Base-by-base conservation (phyloP, 345 rosid genomes). In the Pistacia vera region DNA sequence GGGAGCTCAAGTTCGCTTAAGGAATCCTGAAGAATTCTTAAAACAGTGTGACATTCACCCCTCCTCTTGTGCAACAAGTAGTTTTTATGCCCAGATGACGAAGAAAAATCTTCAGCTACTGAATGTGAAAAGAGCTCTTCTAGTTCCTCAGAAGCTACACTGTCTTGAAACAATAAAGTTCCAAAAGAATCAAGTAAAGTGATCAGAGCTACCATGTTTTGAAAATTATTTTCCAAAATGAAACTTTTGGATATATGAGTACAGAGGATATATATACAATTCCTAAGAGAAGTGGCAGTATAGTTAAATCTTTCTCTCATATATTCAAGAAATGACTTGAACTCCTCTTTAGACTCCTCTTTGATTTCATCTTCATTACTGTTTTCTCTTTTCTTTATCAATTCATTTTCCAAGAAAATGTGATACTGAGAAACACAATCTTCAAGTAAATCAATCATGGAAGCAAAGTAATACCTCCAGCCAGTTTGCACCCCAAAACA, bases 251-350 rank as follows among this genome's bases (percentile, higher is more conserved):
- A 64, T 14, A 79, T 12, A 71, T 86, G 89, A 74, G 81, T 80
- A 68, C 75, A 60, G n/a, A 89, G 60, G 54, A 2, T 70, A 10
- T 4, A 20, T 8, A 84, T 59, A 58, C 86, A 83, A 66, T 22
- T 66, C 68, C 68, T 62, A 12, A 85, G 80, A 2, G 75, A 77
- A 20, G 7, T 13, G 17, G 44, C 63, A 36, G 22, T 46, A 16
- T 9, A 4, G 4, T 5, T 8, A 56, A 84, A 85, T 67, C 35
- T 66, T 0, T 59, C 76, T 59, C 80, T 84, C 66, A 70, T 48
- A 61, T 77, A 81, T 62, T 74, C 71, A 16, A 79, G 81, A 65
- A 85, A 84, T 35, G 88, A 81, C 66, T 63, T 73, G n/a, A n/a
- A 55, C 18, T 38, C 57, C 17, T 4, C 63, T 16, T 63, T 73